phyloP scores from a whole-genome alignment of 441 rosid genomes.

The Aquilaria agallochum region DNA sequence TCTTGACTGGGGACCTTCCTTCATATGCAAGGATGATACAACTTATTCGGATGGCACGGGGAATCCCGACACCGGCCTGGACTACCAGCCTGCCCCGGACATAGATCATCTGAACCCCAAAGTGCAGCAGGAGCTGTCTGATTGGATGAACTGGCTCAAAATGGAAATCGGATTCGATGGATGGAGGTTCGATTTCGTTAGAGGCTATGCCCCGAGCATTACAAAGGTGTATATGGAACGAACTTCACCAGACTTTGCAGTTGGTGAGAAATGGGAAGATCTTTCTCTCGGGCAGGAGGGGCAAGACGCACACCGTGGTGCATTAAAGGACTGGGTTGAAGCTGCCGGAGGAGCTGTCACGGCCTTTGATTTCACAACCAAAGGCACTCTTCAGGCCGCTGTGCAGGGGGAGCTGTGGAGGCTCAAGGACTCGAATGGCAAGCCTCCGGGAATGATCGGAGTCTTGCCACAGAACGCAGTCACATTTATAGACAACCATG shows the following conservation, averaged over 20 bases:
- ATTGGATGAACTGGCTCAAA: conserved; percentile 61
- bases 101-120: conserved; percentile 47
- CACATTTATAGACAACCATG: conserved; percentile 60
- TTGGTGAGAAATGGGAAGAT: conserved; percentile 47
- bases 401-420: conserved; percentile 50
- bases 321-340: conserved; percentile 35
- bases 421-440: conserved; percentile 40
- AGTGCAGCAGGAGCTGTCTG: conserved; percentile 44
- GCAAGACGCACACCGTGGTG: conserved; percentile 38
- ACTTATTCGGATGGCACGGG: conserved; percentile 43
- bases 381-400: conserved; percentile 52
- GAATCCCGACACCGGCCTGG: conserved; percentile 41
- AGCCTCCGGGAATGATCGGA: conserved; percentile 53
- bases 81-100: conserved; percentile 38
- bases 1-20: conserved; percentile 57
- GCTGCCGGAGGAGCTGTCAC: conserved; percentile 39
- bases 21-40: conserved; percentile 37
- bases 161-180: conserved; percentile 46
- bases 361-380: conserved; percentile 54
- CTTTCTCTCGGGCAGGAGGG: conserved; percentile 31
- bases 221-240: conserved; percentile 35
- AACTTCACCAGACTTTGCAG: conserved; percentile 39
- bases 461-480: conserved; percentile 43
- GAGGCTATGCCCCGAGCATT: conserved; percentile 40
- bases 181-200: conserved; percentile 47